A percentile compares a stretch with the other conserved stretches of the same genome.
These are phyloP conservation scores for Malus sieversii DNA, from an alignment of 306 rosid genomes.

Conservation along the genomic window DNA sequence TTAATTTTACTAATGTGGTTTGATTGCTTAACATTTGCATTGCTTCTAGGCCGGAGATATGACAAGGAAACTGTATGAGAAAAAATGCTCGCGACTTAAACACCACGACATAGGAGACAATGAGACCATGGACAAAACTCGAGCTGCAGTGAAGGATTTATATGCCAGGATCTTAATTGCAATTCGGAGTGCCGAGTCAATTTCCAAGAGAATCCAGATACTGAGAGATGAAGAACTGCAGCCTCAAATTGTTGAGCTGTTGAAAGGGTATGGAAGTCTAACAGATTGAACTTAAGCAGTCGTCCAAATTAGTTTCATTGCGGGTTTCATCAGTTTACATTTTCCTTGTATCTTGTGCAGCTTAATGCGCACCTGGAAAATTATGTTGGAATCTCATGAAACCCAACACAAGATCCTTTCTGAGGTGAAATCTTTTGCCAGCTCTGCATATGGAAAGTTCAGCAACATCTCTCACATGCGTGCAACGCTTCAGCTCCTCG, in stretches of 20 bases:
- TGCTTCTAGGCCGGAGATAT: slow-evolving; percentile 70
- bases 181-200: slow-evolving; percentile 82
- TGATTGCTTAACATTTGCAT: slow-evolving; percentile 4
- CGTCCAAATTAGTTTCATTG: slow-evolving; percentile 10
- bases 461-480: slow-evolving; percentile 67
- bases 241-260: slow-evolving; percentile 78
- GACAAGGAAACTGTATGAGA: slow-evolving; percentile 70
- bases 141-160: slow-evolving; percentile 69
- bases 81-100: slow-evolving; percentile 56
- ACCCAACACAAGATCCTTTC: slow-evolving; percentile 77
- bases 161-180: slow-evolving; percentile 88
- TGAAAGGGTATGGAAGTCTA: slow-evolving; percentile 66
- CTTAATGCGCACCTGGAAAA: slow-evolving; percentile 66
- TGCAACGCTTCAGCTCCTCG: slow-evolving; percentile 72
- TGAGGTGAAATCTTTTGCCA: slow-evolving; percentile 62
- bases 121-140: slow-evolving; percentile 62
- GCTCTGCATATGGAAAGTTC: slow-evolving; percentile 53
- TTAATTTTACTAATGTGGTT: slow-evolving; percentile 2
- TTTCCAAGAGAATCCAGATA: slow-evolving; percentile 71
- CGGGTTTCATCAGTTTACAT: slow-evolving; percentile 23
- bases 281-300: slow-evolving; percentile 11
- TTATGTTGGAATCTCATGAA: slow-evolving; percentile 82
- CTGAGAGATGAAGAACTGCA: slow-evolving; percentile 85
- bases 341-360: slow-evolving; percentile 53
- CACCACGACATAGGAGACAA: slow-evolving; percentile 67